Evolutionary conservation across 345 rosid species (phyloP).

Genomic region (Eutrema heterophyllum): DNA sequence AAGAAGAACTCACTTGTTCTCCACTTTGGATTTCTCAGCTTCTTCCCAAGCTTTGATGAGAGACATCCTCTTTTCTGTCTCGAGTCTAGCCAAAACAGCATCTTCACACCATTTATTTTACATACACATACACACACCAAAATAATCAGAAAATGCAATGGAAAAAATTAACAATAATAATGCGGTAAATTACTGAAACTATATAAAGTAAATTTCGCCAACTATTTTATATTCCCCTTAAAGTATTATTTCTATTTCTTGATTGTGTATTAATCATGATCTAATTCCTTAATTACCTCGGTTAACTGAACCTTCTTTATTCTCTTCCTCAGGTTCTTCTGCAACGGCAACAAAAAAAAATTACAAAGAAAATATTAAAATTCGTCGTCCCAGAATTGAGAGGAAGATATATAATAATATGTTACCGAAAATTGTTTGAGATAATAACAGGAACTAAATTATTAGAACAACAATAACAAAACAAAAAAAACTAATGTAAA

Average conservation of each 20-base stretch:
- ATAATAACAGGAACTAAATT: neutral
- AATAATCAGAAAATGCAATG: neutral
- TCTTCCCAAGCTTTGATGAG: conserved; percentile 97
- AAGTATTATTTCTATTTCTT: neutral
- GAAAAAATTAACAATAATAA: neutral
- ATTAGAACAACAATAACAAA: neutral
- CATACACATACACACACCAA: neutral
- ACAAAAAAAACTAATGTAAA: neutral
- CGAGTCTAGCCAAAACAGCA: conserved; percentile 71
- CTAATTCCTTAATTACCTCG: conserved; percentile 14
- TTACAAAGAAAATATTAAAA: neutral
- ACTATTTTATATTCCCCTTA: neutral
- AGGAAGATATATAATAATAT: neutral
- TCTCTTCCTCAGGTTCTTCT: conserved; percentile 20
- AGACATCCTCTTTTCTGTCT: conserved; percentile 65
- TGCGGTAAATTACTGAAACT: neutral
- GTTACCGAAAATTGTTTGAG: neutral
- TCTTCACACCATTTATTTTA: conserved; percentile 36
- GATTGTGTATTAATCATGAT: neutral
- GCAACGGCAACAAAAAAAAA: neutral
- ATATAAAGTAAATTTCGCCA: neutral
- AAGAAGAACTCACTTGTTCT: conserved; percentile 56
- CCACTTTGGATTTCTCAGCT: conserved; percentile 84
- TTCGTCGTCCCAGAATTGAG: neutral
- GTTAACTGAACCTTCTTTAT: conserved; percentile 24